A percentile compares a stretch with the other conserved stretches of the same genome.
These are phyloP conservation scores for Vaccinium corymbosum DNA, from an alignment of 148 eudicot genomes.

Conservation along the genomic window DNA sequence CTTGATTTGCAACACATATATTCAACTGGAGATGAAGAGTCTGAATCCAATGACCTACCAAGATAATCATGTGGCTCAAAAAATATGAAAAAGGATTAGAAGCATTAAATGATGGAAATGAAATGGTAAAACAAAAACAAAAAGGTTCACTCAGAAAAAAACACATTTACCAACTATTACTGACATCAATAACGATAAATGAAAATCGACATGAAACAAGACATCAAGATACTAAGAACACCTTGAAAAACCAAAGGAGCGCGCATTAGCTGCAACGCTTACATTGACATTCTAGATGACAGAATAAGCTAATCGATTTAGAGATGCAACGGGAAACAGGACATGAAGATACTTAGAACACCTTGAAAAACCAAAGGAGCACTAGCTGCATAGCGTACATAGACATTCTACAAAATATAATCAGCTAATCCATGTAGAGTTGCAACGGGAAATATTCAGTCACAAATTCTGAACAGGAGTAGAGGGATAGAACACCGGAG, in stretches of 20 bases:
- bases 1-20: too few relatives aligned
- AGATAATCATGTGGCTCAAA: slow-evolving; percentile 65
- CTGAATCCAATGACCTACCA: slow-evolving; percentile 72
- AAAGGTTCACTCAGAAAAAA: background rate
- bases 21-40: slow-evolving; percentile 25
- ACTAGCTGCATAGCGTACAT: background rate
- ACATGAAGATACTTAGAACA: background rate
- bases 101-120: background rate
- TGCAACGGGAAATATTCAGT: too few relatives aligned
- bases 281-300: background rate
- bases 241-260: background rate
- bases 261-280: background rate
- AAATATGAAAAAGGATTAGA: background rate
- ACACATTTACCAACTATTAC: background rate
- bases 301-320: too few relatives aligned
- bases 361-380: background rate
- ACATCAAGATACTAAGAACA: background rate
- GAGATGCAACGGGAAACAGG: background rate
- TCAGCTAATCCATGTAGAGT: too few relatives aligned
- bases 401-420: background rate
- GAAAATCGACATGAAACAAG: background rate
- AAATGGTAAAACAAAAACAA: background rate
- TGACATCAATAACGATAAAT: too few relatives aligned
- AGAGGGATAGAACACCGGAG: too few relatives aligned
- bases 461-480: too few relatives aligned